Conservation (phyloP, 176 grass and related monocot species). For the Puya raimondii region DNA sequence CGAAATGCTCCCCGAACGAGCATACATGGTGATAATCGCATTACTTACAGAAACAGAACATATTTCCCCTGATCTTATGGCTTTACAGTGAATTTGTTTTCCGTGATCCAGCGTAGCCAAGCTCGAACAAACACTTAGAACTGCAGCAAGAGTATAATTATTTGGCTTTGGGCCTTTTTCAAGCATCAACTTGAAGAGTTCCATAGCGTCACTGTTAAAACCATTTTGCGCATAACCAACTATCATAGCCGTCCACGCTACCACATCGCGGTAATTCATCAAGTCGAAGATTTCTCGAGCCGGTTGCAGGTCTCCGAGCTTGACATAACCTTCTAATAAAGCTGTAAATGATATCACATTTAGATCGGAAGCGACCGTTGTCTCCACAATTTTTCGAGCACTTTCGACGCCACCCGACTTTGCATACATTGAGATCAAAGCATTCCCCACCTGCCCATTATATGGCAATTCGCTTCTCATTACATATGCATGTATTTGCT, state of each 20-base stretch:
- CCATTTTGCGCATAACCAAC: conserved; percentile 86
- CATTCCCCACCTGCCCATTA: conserved; percentile 42
- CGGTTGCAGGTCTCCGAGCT: conserved; percentile 47
- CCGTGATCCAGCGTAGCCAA: conserved; percentile 61
- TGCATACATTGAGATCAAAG: conserved; percentile 66
- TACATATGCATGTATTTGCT: conserved; percentile 48
- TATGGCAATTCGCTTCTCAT: conserved; percentile 29
- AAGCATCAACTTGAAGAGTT: conserved; percentile 70
- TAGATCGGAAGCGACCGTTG: conserved; percentile 29
- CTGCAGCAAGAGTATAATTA: conserved; percentile 61
- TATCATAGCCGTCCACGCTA: conserved; percentile 96
- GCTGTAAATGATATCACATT: conserved; percentile 89
- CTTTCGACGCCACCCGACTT: conserved; percentile 39
- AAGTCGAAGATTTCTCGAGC: conserved; percentile 64
- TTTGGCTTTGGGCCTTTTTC: conserved; percentile 60
- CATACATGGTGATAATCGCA: conserved; percentile 59
- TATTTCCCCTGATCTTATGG: conserved; percentile 45
- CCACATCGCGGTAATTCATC: conserved; percentile 69
- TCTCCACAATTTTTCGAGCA: conserved; percentile 54
- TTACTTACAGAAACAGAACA: conserved; percentile 63
- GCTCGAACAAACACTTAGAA: conserved; percentile 65
- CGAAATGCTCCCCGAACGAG: conserved; percentile 56
- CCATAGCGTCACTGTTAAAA: conserved; percentile 53
- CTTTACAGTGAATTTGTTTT: conserved; percentile 80
- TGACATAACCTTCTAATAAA: conserved; percentile 80